Percentiles rank a stretch among this genome's conserved stretches.
These are phyloP conservation scores for Talaromyces amestolkiae DNA, from an alignment of 2,329 filamentous ascomycete genomes.

Conservation along the genomic window DNA sequence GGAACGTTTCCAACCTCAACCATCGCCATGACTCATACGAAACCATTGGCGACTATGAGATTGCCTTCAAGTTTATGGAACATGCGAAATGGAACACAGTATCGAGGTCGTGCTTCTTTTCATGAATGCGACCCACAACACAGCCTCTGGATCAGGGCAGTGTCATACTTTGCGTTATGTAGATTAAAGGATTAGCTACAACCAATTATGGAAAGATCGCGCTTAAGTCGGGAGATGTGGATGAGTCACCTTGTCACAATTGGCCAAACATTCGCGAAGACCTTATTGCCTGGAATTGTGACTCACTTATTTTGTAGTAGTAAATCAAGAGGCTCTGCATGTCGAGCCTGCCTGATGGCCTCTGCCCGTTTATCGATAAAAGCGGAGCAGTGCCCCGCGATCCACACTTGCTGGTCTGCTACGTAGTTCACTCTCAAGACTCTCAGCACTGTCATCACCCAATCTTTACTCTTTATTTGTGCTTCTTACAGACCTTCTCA, in stretches of 20 bases:
- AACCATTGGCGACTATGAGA: background rate
- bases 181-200: slow-evolving; percentile 5
- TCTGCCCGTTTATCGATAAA: slow-evolving; percentile 18
- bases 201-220: background rate
- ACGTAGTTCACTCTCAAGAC: background rate
- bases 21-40: slow-evolving; percentile 3
- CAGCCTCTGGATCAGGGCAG: background rate
- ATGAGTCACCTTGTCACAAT: slow-evolving; percentile 1
- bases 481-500: background rate
- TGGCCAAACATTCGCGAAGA: background rate
- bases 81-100: background rate
- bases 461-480: background rate
- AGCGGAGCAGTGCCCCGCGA: slow-evolving; percentile 20
- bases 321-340: background rate
- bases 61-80: background rate
- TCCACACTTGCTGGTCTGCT: slow-evolving; percentile 14
- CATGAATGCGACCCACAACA: background rate
- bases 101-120: background rate
- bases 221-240: background rate
- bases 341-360: background rate
- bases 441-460: background rate
- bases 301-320: background rate
- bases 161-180: slow-evolving; percentile 3
- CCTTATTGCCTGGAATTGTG: background rate
- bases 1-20: background rate